Evolutionary conservation across 208 protist genomes (phyloP).

Genomic region (Leptomonas seymouri): DNA sequence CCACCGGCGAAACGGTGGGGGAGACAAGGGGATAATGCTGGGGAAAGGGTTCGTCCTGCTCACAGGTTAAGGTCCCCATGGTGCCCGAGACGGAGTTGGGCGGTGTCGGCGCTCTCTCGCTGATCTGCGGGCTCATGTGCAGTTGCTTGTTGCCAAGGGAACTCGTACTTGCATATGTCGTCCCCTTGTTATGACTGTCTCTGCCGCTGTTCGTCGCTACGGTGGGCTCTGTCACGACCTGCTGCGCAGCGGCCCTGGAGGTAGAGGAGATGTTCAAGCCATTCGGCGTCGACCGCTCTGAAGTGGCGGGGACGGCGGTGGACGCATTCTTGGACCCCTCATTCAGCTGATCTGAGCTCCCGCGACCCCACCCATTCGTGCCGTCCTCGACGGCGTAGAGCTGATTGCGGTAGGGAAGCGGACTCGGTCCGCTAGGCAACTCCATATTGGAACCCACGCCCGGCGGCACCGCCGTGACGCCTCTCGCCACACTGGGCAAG

Average conservation of each 20-base stretch:
- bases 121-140: conserved; percentile 7
- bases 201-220: too few species aligned
- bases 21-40: conserved; percentile 10
- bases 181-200: too few species aligned
- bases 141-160: background rate
- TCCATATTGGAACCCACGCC: conserved; percentile 1
- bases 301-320: background rate
- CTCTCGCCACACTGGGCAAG: conserved; percentile 1
- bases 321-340: background rate
- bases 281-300: background rate
- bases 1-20: conserved; percentile 16
- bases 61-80: conserved; percentile 14
- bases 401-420: conserved; percentile 10
- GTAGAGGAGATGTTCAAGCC: conserved; percentile 10
- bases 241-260: background rate
- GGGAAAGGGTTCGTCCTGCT: conserved; percentile 19
- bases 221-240: conserved; percentile 9
- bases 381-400: background rate
- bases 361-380: background rate
- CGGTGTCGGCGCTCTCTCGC: conserved; percentile 17
- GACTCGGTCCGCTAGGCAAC: background rate
- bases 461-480: conserved; percentile 12
- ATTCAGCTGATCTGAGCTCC: too few species aligned
- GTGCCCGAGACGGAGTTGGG: conserved; percentile 14
- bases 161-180: too few species aligned